Evolutionary conservation across 768 basidiomycete genomes (phyloP), one percentile per base, ranked within the genome.

Genomic region (Suillus bovinus): DNA sequence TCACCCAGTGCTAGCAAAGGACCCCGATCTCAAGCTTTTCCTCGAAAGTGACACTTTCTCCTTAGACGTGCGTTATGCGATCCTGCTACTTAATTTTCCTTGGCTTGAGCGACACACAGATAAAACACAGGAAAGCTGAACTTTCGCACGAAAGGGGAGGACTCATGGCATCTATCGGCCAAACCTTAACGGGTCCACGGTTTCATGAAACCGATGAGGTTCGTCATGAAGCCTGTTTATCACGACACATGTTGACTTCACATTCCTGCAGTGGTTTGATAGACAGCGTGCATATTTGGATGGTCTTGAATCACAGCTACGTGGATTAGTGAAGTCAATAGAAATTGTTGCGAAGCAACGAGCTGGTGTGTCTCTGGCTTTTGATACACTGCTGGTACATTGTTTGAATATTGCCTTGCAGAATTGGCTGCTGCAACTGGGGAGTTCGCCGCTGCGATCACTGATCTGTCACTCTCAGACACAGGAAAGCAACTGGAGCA

Each of bases 1-100:
- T 67, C 97, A 99, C 71, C 94, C 96, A 0, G 87, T 96, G 5
- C 76, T 99, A 27, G 85, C 87, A 61, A 91, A 92, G 71, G 97
- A 99, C 70, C 73, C 88, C 2, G 96, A 98, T 72, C 72, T 99
- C 67, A 89, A 85, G 74, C 71, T 95, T 63, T 99, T 99, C 78
- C 77, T 99, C 70, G 96, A 99, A 73, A 92, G 89, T 69, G 97
- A 99, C 72, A 89, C 85, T 5, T 98, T 99, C 74, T 79, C 90
- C 14, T 77, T 94, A 61, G 97, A 99, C 76, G 94, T 95, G 57
- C 74, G 94, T 78, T 4, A 20, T 27, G 56, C 9, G 27, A 41
- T 27, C 11, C 16, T 29, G n/a, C 54, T 38, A n/a, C 31, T 33
- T 20, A 24, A 27, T 39, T 39, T 27, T 42, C 22, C 53, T 56